These are phyloP conservation scores for Melanopsichium pennsylvanicum DNA, from an alignment of 1,284 basidiomycete species.

Conservation along the genomic window DNA sequence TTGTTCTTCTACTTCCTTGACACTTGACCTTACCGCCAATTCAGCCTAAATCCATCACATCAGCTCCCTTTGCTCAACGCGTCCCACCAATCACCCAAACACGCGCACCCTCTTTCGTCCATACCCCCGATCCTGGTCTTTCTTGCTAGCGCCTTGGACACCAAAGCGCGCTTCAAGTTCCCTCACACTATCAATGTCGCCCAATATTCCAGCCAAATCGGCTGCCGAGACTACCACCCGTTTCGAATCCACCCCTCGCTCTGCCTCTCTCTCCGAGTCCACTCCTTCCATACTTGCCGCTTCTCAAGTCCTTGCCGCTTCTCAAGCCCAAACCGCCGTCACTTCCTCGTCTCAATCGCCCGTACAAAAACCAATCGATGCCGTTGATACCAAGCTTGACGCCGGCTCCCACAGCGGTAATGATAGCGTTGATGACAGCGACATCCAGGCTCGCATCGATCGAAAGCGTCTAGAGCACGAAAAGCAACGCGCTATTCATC, in stretches of 20 bases:
- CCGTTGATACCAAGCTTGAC: slow-evolving; percentile 12
- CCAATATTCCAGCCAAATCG: slow-evolving; percentile 14
- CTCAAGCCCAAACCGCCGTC: slow-evolving; percentile 22
- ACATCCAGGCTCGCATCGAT: slow-evolving; percentile 48
- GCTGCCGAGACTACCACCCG: slow-evolving; percentile 2
- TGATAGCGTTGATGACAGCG: slow-evolving; percentile 21
- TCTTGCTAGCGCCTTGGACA: background rate
- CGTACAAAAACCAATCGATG: slow-evolving; percentile 9
- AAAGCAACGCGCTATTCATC: slow-evolving; percentile 51
- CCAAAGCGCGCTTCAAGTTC: background rate
- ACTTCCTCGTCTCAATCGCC: slow-evolving; percentile 24
- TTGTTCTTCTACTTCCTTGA: background rate
- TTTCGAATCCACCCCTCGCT: slow-evolving; percentile 29
- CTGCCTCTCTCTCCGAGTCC: slow-evolving; percentile 42
- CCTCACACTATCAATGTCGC: slow-evolving; percentile 9
- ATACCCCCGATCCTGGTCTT: no score
- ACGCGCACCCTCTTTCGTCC: no score
- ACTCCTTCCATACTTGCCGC: slow-evolving; percentile 30
- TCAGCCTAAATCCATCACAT: no score
- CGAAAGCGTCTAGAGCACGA: slow-evolving; percentile 55
- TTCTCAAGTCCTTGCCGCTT: slow-evolving; percentile 16
- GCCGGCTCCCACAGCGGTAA: background rate
- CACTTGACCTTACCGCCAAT: no score
- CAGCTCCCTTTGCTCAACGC: no score
- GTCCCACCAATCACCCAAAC: no score